Conservation (phyloP, 1,284 basidiomycete species). For the Meira nashicola region DNA sequence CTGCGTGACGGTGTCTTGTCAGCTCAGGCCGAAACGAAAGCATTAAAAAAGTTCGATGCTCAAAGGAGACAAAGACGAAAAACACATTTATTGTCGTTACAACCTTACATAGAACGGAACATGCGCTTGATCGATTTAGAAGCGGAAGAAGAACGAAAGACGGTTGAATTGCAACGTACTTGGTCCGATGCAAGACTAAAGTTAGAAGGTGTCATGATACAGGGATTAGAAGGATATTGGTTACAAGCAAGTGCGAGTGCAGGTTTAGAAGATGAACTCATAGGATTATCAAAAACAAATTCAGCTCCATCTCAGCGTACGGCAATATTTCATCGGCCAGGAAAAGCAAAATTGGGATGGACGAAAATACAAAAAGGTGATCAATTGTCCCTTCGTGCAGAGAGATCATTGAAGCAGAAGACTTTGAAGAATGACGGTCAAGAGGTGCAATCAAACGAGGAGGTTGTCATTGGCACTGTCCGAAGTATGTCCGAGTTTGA, state of each 20-base stretch:
- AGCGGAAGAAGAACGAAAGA: not conserved
- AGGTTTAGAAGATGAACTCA: not conserved
- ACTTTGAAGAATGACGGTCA: not conserved
- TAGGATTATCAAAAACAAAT: not conserved
- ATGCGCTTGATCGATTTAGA: not conserved
- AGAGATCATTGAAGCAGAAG: too few relatives aligned
- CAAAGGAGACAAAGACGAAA: not conserved
- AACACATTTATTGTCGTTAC: not conserved
- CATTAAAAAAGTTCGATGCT: not conserved
- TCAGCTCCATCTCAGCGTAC: not conserved
- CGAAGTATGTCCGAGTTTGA: constrained; percentile 28
- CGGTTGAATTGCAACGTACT: not conserved
- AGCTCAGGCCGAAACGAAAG: not conserved
- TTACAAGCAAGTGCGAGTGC: not conserved
- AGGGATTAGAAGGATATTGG: constrained; percentile 1
- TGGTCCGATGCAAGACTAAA: not conserved
- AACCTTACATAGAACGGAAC: constrained; percentile 4
- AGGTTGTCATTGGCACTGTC: constrained; percentile 17
- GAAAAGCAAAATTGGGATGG: constrained; percentile 12
- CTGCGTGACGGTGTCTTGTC: not conserved
- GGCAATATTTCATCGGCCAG: constrained; percentile 1
- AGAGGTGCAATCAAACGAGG: not conserved
- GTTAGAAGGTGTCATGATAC: not conserved
- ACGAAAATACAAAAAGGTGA: constrained; percentile 14
- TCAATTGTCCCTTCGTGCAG: constrained; percentile 3